A percentile compares a stretch with the other conserved stretches of the same genome.
Evolutionary conservation across 2,329 filamentous ascomycete genomes (phyloP).

Genomic region (Cercospora beticola): DNA sequence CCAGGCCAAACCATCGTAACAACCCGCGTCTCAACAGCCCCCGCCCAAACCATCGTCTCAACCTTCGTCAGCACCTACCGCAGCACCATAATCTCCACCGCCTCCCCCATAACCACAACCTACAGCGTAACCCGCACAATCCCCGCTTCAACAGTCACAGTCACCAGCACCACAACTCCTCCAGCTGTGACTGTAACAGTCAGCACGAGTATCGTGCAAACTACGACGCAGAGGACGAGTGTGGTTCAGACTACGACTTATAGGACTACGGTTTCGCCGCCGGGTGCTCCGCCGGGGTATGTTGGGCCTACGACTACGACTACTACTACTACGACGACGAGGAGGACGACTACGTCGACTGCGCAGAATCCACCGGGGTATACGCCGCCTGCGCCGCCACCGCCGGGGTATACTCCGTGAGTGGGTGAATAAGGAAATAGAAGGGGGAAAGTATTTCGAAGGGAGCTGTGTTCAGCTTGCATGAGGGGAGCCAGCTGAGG

Average conservation of each 20-base stretch:
- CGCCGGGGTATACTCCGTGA: too few species aligned
- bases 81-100: not conserved
- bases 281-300: slow-evolving; percentile 1
- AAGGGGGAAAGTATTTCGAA: too few species aligned
- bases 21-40: not conserved
- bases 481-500: too few species aligned
- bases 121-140: not conserved
- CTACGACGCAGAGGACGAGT: not conserved
- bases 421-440: too few species aligned
- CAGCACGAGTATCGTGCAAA: not conserved
- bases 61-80: not conserved
- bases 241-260: not conserved
- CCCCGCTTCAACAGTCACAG: slow-evolving; percentile 3
- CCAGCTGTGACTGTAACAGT: not conserved
- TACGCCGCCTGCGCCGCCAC: not conserved
- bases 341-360: not conserved
- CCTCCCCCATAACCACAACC: not conserved
- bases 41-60: not conserved
- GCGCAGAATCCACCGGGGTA: not conserved
- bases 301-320: not conserved
- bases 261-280: not conserved
- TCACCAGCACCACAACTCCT: not conserved
- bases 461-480: too few species aligned
- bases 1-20: not conserved
- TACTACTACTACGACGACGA: slow-evolving; percentile 1